Evolutionary conservation across 495 filamentous ascomycete species (phyloP).

Genomic region (Echria macrotheca): DNA sequence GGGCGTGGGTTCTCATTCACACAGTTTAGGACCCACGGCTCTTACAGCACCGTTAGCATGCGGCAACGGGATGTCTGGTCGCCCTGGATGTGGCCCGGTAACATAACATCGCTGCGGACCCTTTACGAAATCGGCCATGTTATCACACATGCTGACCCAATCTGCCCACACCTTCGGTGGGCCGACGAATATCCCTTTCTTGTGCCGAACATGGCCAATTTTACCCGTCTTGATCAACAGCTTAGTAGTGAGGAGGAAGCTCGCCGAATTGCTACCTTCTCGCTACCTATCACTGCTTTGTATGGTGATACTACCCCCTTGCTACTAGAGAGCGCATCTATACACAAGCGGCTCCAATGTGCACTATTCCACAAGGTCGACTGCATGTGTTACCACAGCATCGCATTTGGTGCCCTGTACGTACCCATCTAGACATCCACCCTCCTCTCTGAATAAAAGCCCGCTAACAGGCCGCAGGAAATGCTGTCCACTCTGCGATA

Average conservation of each 20-base stretch:
- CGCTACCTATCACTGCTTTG: conserved; percentile 4
- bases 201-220: conserved; percentile 6
- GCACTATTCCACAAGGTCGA: conserved; percentile 3
- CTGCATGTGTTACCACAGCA: conserved; percentile 8
- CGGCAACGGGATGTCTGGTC: conserved; percentile 4
- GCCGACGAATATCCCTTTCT: conserved; percentile 9
- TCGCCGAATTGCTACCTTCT: too few species aligned
- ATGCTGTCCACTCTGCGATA: conserved; percentile 11
- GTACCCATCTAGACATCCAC: not conserved
- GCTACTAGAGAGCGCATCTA: not conserved
- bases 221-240: conserved; percentile 1
- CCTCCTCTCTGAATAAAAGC: not conserved
- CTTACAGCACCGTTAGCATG: conserved; percentile 1
- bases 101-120: not conserved
- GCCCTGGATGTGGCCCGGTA: conserved; percentile 4
- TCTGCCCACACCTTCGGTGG: conserved; percentile 9
- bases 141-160: conserved; percentile 8
- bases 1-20: conserved; percentile 10
- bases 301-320: not conserved
- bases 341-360: conserved; percentile 11
- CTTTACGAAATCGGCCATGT: conserved; percentile 7
- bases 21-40: conserved; percentile 3
- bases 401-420: conserved; percentile 1
- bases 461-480: not conserved
- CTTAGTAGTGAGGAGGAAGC: too few species aligned